phyloP scores from a whole-genome alignment of 179 eudicot species.

The Silene vulgaris region DNA sequence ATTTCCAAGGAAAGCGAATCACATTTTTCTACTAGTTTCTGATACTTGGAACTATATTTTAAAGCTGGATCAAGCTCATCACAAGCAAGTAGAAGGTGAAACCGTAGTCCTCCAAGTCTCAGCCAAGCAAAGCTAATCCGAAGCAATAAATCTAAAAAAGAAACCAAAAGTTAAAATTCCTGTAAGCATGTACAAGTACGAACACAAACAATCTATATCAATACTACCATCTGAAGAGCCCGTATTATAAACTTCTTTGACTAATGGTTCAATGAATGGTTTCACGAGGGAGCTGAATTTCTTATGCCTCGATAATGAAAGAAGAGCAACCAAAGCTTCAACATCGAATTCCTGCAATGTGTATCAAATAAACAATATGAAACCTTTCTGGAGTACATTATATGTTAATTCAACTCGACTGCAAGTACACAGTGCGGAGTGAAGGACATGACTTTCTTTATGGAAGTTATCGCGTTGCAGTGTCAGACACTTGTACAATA shows the following conservation, averaged over 20 bases:
- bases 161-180: conserved; percentile 20
- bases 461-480: too few species aligned
- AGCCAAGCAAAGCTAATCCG: conserved; percentile 63
- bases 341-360: conserved; percentile 36
- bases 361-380: background rate
- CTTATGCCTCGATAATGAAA: conserved; percentile 58
- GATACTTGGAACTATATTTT: conserved; percentile 58
- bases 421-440: too few species aligned
- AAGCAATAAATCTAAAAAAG: conserved; percentile 34
- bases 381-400: background rate
- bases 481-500: too few species aligned
- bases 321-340: conserved; percentile 42
- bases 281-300: conserved; percentile 46
- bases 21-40: conserved; percentile 56
- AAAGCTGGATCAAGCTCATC: conserved; percentile 81
- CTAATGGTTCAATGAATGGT: conserved; percentile 57
- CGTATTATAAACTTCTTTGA: conserved; percentile 41
- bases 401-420: too few species aligned
- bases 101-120: conserved; percentile 69
- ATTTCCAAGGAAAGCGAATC: conserved; percentile 66
- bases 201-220: conserved; percentile 9
- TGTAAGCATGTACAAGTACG: background rate
- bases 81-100: conserved; percentile 62
- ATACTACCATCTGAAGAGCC: conserved; percentile 42
- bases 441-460: too few species aligned